Percentiles rank a stretch among this genome's conserved stretches.
phyloP scores from a whole-genome alignment of 2,329 filamentous ascomycete species.

The Cladosporium austrohemisphaericum region DNA sequence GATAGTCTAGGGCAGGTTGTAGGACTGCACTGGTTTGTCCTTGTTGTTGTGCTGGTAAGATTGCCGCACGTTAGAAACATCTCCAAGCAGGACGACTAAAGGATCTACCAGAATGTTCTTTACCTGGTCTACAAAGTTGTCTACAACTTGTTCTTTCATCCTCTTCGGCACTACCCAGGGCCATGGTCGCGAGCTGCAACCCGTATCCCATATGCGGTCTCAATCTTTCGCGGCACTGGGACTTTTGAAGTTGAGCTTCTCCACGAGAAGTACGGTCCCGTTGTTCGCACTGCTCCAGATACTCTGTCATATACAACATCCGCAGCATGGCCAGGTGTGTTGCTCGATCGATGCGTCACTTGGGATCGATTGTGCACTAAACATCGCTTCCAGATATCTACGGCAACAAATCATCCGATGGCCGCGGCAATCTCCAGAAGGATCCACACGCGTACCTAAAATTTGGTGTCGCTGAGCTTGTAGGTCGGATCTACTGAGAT shows the following conservation, averaged over 20 bases:
- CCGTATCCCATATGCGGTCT: slow-evolving; percentile 18
- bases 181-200: slow-evolving; percentile 29
- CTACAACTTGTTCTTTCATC: slow-evolving; percentile 43
- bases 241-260: slow-evolving; percentile 18
- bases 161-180: slow-evolving; percentile 42
- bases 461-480: background rate
- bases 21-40: background rate
- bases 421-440: background rate
- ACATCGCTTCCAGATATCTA: background rate
- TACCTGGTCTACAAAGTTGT: slow-evolving; percentile 17
- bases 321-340: background rate
- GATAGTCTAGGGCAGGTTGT: no score
- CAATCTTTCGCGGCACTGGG: slow-evolving; percentile 21
- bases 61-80: no score
- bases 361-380: background rate
- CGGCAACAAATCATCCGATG: background rate
- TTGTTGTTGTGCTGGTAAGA: background rate
- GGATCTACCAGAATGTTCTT: background rate
- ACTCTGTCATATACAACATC: background rate
- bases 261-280: slow-evolving; percentile 36
- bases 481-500: background rate
- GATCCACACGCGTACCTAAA: background rate
- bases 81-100: no score
- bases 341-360: background rate
- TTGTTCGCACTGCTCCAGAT: slow-evolving; percentile 31